Conservation (phyloP, 2,329 filamentous ascomycete species). For the Venturia oleaginea region DNA sequence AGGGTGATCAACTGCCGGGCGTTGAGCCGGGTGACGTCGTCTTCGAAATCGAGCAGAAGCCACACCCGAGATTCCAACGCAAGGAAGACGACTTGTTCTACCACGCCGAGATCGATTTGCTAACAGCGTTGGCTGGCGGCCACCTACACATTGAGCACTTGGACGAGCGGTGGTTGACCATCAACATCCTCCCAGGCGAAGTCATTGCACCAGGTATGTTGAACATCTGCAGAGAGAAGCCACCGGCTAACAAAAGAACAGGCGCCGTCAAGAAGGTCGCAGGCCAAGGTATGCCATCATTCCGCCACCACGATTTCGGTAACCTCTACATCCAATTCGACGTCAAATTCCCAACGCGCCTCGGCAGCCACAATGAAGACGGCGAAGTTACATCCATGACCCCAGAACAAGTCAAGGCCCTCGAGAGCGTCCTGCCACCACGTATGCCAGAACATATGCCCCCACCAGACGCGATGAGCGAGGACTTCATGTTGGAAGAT, state of each 20-base stretch:
- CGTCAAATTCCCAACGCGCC: conserved; percentile 77
- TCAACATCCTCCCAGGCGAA: conserved; percentile 89
- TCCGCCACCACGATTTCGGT: conserved; percentile 86
- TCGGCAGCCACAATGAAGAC: conserved; percentile 33
- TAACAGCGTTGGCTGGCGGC: conserved; percentile 88
- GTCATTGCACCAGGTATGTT: conserved; percentile 80
- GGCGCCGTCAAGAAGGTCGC: conserved; percentile 88
- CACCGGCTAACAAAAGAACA: conserved; percentile 32
- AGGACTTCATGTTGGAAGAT: conserved; percentile 74
- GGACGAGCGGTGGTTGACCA: conserved; percentile 90
- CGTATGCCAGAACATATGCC: conserved; percentile 56
- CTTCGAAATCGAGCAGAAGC: conserved; percentile 99
- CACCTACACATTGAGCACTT: conserved; percentile 90
- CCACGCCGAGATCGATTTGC: conserved; percentile 88
- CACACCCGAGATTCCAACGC: conserved; percentile 88
- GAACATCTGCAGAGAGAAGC: conserved; percentile 10
- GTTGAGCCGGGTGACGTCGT: conserved; percentile 92
- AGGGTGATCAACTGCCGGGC: conserved; percentile 91
- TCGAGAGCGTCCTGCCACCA: conserved; percentile 77
- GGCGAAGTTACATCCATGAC: conserved; percentile 33
- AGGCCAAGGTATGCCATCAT: conserved; percentile 95
- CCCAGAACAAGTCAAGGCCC: conserved; percentile 61
- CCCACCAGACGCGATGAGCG: conserved; percentile 80
- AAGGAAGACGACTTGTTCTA: conserved; percentile 95
- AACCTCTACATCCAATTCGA: conserved; percentile 97